phyloP scores from a whole-genome alignment of 306 rosid species.

The Medicago ruthenica region DNA sequence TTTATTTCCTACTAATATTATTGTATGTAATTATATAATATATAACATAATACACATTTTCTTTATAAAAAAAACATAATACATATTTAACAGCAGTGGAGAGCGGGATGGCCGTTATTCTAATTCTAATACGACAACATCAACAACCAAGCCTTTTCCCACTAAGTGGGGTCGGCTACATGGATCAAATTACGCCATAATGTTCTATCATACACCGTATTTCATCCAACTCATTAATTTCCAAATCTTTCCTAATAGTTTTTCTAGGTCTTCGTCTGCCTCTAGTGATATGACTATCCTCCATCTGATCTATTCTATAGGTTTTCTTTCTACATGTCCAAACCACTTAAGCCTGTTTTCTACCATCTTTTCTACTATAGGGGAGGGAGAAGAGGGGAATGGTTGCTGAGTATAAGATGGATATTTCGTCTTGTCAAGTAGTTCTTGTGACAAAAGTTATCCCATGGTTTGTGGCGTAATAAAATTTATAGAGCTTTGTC shows the following conservation, averaged over 20 bases:
- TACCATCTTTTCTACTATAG: neutral
- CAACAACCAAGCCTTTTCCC: too few relatives aligned
- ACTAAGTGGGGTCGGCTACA: too few relatives aligned
- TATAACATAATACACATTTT: neutral
- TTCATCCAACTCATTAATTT: too few relatives aligned
- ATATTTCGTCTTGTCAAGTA: neutral
- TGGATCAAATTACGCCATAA: too few relatives aligned
- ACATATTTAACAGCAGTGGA: neutral
- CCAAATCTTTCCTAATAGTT: too few relatives aligned
- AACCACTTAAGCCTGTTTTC: too few relatives aligned
- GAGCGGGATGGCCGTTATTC: neutral
- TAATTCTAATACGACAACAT: too few relatives aligned
- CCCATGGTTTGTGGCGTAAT: neutral
- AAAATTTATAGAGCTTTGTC: neutral
- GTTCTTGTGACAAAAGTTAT: neutral
- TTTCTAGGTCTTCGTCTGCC: too few relatives aligned
- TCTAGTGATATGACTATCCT: too few relatives aligned
- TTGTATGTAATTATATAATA: neutral
- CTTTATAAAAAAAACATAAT: neutral
- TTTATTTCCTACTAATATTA: neutral
- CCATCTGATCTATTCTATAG: too few relatives aligned
- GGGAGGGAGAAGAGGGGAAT: neutral
- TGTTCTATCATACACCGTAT: too few relatives aligned
- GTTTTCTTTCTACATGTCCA: too few relatives aligned
- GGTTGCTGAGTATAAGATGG: neutral